phyloP scores from a whole-genome alignment of 495 filamentous ascomycete species.

The Pseudomonodictys pantanalensis region DNA sequence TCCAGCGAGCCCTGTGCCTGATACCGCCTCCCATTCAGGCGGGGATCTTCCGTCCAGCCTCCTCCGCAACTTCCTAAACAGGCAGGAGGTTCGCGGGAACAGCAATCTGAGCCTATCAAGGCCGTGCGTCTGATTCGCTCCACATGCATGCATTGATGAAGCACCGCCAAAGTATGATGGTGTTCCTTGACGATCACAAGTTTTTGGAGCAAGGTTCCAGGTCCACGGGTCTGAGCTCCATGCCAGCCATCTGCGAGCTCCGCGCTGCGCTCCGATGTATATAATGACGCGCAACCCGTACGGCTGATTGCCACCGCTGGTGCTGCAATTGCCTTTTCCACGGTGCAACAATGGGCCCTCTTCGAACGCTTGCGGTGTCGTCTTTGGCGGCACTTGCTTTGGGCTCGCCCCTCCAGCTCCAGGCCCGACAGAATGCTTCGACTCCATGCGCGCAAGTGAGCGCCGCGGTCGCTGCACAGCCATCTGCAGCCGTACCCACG shows the following conservation, averaged over 20 bases:
- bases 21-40: not conserved
- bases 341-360: constrained; percentile 16
- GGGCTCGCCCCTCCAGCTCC: constrained; percentile 14
- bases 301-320: not conserved
- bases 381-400: constrained; percentile 20
- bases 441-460: constrained; percentile 28
- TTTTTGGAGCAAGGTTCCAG: not conserved
- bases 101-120: not conserved
- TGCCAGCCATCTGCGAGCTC: not conserved
- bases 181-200: not conserved
- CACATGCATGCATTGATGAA: constrained; percentile 6
- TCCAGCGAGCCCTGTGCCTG: not conserved
- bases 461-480: constrained; percentile 23
- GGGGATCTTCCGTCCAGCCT: not conserved
- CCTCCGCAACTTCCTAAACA: not conserved
- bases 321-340: not conserved
- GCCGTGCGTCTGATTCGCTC: not conserved
- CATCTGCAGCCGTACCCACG: constrained; percentile 13
- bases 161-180: not conserved
- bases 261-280: not conserved
- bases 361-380: not conserved
- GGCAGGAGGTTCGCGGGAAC: not conserved
- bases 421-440: constrained; percentile 12
- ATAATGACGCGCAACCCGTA: not conserved
- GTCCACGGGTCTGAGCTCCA: not conserved